These are phyloP conservation scores for Cladosporium halotolerans DNA, from an alignment of 2,329 filamentous ascomycete species.

Conservation along the genomic window DNA sequence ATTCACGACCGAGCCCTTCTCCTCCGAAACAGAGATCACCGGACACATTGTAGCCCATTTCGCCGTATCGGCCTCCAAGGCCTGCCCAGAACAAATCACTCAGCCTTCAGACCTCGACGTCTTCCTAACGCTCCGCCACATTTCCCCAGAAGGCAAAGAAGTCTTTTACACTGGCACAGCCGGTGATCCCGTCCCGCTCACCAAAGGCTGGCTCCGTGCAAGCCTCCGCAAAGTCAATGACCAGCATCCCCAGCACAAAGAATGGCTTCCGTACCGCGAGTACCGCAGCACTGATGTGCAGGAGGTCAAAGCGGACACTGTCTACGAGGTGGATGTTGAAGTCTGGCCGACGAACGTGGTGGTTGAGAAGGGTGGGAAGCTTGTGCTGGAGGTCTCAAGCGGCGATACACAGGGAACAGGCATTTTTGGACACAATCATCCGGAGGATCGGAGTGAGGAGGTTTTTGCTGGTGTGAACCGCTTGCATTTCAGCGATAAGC, in stretches of 20 bases:
- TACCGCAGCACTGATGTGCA: slow-evolving; percentile 53
- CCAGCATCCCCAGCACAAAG: slow-evolving; percentile 45
- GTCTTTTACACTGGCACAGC: slow-evolving; percentile 61
- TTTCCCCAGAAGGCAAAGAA: slow-evolving; percentile 49
- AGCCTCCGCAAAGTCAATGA: slow-evolving; percentile 50
- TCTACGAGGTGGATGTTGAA: slow-evolving; percentile 57
- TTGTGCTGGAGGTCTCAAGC: slow-evolving; percentile 51
- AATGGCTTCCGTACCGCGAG: slow-evolving; percentile 52
- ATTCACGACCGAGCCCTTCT: slow-evolving; percentile 54
- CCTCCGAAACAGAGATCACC: slow-evolving; percentile 61
- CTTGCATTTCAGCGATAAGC: slow-evolving; percentile 46
- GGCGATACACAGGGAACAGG: slow-evolving; percentile 57
- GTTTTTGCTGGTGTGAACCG: slow-evolving; percentile 46
- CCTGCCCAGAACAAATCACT: slow-evolving; percentile 7
- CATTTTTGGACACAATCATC: slow-evolving; percentile 49
- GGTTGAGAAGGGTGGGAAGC: slow-evolving; percentile 44
- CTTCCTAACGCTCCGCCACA: slow-evolving; percentile 56
- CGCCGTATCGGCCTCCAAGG: slow-evolving; percentile 46
- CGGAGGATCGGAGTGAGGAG: slow-evolving; percentile 42
- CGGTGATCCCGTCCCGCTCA: slow-evolving; percentile 56
- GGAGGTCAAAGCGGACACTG: slow-evolving; percentile 48
- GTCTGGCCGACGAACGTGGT: slow-evolving; percentile 60
- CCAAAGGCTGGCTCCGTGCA: slow-evolving; percentile 59
- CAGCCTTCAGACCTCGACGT: slow-evolving; percentile 55
- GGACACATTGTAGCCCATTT: slow-evolving; percentile 61